These are phyloP conservation scores for Vigna nakashimae DNA, from an alignment of 306 rosid species.

Conservation along the genomic window DNA sequence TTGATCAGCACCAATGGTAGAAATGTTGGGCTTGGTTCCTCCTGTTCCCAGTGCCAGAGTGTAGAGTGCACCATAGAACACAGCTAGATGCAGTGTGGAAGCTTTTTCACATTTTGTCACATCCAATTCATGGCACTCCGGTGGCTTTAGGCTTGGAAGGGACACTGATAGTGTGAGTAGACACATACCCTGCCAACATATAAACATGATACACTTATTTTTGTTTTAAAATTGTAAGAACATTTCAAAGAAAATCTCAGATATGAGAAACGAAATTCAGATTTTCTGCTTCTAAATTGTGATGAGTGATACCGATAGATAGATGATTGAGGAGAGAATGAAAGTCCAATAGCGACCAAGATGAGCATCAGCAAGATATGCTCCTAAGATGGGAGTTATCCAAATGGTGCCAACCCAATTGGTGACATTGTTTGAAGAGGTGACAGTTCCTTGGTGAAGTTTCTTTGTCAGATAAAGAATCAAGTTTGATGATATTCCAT, in stretches of 20 bases:
- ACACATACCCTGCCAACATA: slow-evolving; percentile 41
- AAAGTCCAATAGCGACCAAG: slow-evolving; percentile 80
- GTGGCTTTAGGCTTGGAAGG: slow-evolving; percentile 48
- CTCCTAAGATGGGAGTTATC: slow-evolving; percentile 76
- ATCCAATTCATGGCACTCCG: slow-evolving; percentile 28
- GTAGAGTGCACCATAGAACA: slow-evolving; percentile 57
- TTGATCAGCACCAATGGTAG: slow-evolving; percentile 92
- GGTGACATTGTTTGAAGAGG: slow-evolving; percentile 67
- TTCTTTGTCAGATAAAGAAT: slow-evolving; percentile 56
- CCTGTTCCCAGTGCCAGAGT: slow-evolving; percentile 74
- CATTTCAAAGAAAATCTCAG: no score
- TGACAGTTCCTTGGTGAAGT: slow-evolving; percentile 71
- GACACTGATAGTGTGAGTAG: slow-evolving; percentile 47
- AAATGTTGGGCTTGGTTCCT: slow-evolving; percentile 84
- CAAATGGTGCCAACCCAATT: slow-evolving; percentile 73
- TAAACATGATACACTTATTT: no score
- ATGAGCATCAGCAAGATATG: slow-evolving; percentile 78
- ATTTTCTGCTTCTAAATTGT: no score
- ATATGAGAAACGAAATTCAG: no score
- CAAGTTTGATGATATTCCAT: slow-evolving; percentile 67
- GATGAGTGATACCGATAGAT: slow-evolving; percentile 48
- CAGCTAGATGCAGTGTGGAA: slow-evolving; percentile 45
- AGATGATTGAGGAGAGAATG: slow-evolving; percentile 47
- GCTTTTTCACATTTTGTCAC: slow-evolving; percentile 44
- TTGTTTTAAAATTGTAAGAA: no score